Evolutionary conservation across 2,329 filamentous ascomycete genomes (phyloP).

Genomic region (Cadophora gregata): DNA sequence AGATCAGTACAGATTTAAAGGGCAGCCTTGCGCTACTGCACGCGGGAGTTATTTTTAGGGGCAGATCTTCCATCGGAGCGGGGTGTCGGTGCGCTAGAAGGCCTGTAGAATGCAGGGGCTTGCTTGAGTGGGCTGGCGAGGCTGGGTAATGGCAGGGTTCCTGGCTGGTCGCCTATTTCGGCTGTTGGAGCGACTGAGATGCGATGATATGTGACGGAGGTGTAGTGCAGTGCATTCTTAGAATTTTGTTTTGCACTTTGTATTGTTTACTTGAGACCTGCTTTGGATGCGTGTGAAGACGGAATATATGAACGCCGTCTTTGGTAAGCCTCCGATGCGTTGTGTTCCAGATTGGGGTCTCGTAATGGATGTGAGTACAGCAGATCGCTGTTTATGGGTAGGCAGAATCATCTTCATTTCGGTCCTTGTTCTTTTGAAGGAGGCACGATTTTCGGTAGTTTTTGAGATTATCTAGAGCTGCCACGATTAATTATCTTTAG

Average conservation of each 20-base stretch:
- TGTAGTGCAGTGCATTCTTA: background rate
- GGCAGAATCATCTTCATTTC: background rate
- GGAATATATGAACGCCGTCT: background rate
- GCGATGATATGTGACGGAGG: background rate
- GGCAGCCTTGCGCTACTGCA: conserved; percentile 15
- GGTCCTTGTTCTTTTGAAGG: background rate
- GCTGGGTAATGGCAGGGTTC: background rate
- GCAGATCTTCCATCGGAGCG: background rate
- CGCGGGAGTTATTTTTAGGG: conserved; percentile 23
- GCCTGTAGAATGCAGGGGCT: background rate
- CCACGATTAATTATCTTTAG: background rate
- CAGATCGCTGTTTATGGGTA: background rate
- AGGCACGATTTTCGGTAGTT: background rate
- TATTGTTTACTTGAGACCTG: background rate
- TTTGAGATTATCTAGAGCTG: background rate
- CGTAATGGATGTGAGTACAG: background rate
- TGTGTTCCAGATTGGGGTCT: background rate
- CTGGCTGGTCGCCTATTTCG: conserved; percentile 3
- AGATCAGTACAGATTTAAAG: background rate
- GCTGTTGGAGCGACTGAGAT: background rate
- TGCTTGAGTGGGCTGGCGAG: background rate
- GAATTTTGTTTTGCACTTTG: conserved; percentile 13
- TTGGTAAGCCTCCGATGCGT: background rate
- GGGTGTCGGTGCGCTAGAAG: conserved; percentile 15
- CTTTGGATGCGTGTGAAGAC: background rate